A percentile compares a stretch with the other conserved stretches of the same genome.
Evolutionary conservation across 2,329 filamentous ascomycete genomes (phyloP).

Genomic region (Colletotrichum aenigma): DNA sequence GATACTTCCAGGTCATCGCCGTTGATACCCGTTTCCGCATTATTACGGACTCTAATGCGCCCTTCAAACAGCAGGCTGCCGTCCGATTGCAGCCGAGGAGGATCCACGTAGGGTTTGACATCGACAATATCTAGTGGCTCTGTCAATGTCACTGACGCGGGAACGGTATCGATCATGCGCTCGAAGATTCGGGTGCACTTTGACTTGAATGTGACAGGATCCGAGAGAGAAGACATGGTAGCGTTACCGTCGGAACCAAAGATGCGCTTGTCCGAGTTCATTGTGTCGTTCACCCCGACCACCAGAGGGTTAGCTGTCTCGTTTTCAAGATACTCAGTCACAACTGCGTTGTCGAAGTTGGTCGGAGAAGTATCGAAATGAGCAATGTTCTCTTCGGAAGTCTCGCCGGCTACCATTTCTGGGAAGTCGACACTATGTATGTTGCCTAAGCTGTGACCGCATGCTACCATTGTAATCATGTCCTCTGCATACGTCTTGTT

Average conservation of each 20-base stretch:
- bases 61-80: slow-evolving; percentile 15
- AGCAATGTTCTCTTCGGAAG: slow-evolving; percentile 33
- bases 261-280: slow-evolving; percentile 22
- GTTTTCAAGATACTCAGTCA: slow-evolving; percentile 21
- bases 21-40: background rate
- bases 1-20: background rate
- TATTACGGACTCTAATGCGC: background rate
- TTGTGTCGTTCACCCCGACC: slow-evolving; percentile 22
- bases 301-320: slow-evolving; percentile 23
- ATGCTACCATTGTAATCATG: slow-evolving; percentile 27
- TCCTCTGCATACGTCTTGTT: background rate
- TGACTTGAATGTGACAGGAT: slow-evolving; percentile 39
- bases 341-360: slow-evolving; percentile 24
- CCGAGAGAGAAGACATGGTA: slow-evolving; percentile 43
- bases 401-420: slow-evolving; percentile 12
- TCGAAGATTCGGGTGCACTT: slow-evolving; percentile 30
- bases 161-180: slow-evolving; percentile 38
- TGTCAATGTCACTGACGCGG: slow-evolving; percentile 28
- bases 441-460: slow-evolving; percentile 26
- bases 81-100: slow-evolving; percentile 28
- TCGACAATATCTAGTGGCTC: slow-evolving; percentile 31
- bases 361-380: slow-evolving; percentile 31
- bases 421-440: slow-evolving; percentile 26
- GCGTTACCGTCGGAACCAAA: slow-evolving; percentile 33
- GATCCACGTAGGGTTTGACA: slow-evolving; percentile 30